Evolutionary conservation across 371 early-diverging fungal genomes (phyloP), one percentile per base, ranked within the genome.

Genomic region (Lichtheimia corymbifera): DNA sequence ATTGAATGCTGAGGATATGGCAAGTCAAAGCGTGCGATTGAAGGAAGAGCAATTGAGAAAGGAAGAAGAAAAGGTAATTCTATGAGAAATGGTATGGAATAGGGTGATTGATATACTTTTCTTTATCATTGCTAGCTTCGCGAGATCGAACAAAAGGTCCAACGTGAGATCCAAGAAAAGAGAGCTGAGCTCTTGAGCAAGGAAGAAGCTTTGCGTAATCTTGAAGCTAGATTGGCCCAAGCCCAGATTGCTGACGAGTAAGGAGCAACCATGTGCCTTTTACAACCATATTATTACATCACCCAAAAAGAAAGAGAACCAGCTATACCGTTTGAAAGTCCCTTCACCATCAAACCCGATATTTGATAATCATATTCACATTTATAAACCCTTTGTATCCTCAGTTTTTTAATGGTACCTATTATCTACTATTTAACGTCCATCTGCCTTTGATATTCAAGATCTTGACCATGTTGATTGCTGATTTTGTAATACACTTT

Each of bases 31-130:
- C 61, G 83, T 67, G 27, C 61, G 72, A 64, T 54, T 85, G 66
- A 86, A 82, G 68, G 85, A 87, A 61, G 89, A 86, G 53, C 85
- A 85, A 55, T 65, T 83, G 51, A 79, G 74, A 57, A 82, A 83
- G 63, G 89, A 87, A 66, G 85, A 87, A 61, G 85, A 83, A 53
- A 86, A 84, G 72, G 83, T 83, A 75, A 59, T 2, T 5, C 47
- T 7, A 47, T 5, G 47, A 47, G n/a, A 47, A 22, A 17, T 13
- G 5, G 47, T 2, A 15, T 0, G 1, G 22, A n/a, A 47, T 35
- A 47, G 14, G 47, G 11, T 17, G 22, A 47, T 17, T n/a, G 22
- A 47, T 7, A 47, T n/a, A 17, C 9, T 6, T 2, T n/a, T 47
- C 5, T 5, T 18, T 47, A 47, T 47, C n/a, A 47, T 52, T 52